Evolutionary conservation across 257 asterid species (phyloP).

Genomic region (Solanum phureja): DNA sequence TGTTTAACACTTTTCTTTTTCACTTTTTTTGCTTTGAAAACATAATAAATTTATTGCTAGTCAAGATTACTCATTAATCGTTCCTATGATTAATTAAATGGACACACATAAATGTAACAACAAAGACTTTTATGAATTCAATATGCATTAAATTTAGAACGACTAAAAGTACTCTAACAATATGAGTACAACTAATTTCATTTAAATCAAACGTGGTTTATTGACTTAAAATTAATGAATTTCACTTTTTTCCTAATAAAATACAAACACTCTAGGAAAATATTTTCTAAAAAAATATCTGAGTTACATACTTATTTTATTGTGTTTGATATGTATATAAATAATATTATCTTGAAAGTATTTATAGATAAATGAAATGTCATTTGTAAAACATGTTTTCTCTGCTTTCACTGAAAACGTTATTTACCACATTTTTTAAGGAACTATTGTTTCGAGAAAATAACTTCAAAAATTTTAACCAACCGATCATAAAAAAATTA

Average conservation of each 20-base stretch:
- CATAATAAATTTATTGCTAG: neutral
- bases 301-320: neutral
- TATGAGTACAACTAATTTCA: neutral
- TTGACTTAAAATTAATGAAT: neutral
- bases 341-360: too few relatives aligned
- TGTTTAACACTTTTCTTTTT: neutral
- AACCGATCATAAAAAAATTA: neutral
- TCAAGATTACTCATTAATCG: neutral
- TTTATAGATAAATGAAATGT: too few relatives aligned
- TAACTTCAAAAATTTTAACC: neutral
- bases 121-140: neutral
- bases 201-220: neutral
- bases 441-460: neutral
- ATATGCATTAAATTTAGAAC: neutral
- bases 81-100: neutral
- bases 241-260: neutral
- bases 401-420: neutral
- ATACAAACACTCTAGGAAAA: neutral
- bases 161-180: neutral
- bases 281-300: too few relatives aligned
- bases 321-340: too few relatives aligned
- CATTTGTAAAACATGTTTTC: neutral
- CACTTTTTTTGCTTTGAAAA: neutral
- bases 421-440: neutral
- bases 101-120: neutral